Conservation (phyloP, 768 basidiomycete genomes). For the Mycena olivaceomarginata region DNA sequence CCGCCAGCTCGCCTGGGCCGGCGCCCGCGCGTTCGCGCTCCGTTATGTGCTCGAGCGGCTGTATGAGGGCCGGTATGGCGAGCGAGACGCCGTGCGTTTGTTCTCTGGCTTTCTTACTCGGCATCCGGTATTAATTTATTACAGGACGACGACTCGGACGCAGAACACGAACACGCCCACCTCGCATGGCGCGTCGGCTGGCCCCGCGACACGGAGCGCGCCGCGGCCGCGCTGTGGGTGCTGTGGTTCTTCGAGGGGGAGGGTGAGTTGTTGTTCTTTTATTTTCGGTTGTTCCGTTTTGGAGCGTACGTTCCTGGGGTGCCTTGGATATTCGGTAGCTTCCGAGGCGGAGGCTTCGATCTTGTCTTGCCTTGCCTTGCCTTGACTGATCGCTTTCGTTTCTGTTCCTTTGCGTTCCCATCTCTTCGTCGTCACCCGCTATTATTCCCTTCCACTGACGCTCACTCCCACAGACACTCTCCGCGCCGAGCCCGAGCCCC, state of each 20-base stretch:
- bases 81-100: not conserved
- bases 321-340: too few relatives aligned
- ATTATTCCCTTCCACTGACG: not conserved
- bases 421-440: too few relatives aligned
- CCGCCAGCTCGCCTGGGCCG: slow-evolving; percentile 39
- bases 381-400: not conserved
- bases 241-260: slow-evolving; percentile 33
- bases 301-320: too few relatives aligned
- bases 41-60: slow-evolving; percentile 15
- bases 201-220: slow-evolving; percentile 25
- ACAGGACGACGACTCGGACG: not conserved
- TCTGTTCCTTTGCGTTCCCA: too few relatives aligned
- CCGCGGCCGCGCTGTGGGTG: slow-evolving; percentile 36
- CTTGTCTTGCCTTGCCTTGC: too few relatives aligned
- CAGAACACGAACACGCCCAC: not conserved
- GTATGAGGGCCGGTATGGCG: slow-evolving; percentile 19
- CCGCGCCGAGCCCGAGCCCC: slow-evolving; percentile 33
- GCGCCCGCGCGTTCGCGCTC: slow-evolving; percentile 25
- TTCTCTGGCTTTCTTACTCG: too few relatives aligned
- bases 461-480: slow-evolving; percentile 21
- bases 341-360: too few relatives aligned
- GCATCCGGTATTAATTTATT: too few relatives aligned
- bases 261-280: not conserved
- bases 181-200: slow-evolving; percentile 35
- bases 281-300: not conserved